Base-by-base conservation (phyloP, 768 basidiomycete genomes). In the Flagelloscypha sp. region DNA sequence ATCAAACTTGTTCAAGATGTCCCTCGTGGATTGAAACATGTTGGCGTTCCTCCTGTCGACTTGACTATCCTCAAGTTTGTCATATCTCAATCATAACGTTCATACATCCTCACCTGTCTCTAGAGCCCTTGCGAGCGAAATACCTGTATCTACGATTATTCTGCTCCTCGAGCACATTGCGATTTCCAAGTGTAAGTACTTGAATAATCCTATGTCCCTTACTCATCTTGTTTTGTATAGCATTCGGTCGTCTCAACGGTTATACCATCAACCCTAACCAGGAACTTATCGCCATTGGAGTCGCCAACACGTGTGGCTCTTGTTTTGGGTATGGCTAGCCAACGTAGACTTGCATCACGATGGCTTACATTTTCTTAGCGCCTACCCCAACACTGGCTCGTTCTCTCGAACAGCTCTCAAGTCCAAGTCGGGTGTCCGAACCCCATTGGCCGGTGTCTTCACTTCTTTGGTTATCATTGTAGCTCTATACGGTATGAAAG, bases 341-440 rank as follows among this genome's bases (percentile, higher is more conserved):
- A n/a, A n/a, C n/a, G n/a, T n/a, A n/a, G n/a, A n/a, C n/a, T n/a
- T n/a, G n/a, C n/a, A n/a, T n/a, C n/a, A n/a, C n/a, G n/a, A n/a
- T n/a, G n/a, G n/a, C n/a, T n/a, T n/a, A n/a, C n/a, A n/a, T n/a
- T n/a, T n/a, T n/a, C n/a, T n/a, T n/a, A n/a, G 68, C 30, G 94
- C 92, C 0, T 98, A 95, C 56, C 93, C 95, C 7, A 88, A 94
- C 0, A 99, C 95, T 9, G 95, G 95, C 2, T 97, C 93, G 1
- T 99, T 99, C 73, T 95, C 93, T 24, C 85, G 95, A n/a, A 86
- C 92, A 3, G 95, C 95, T 2, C 66, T 99, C 52, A 92, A 95
- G 60, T 79, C 86, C 20, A 97, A 94, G 58, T 93, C 88, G 0
- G 95, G 95, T 31, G 94, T 98, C n/a, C 77, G 94, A 35, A 98